phyloP scores from a whole-genome alignment of 768 basidiomycete genomes.

The Rubroboletus satanas region DNA sequence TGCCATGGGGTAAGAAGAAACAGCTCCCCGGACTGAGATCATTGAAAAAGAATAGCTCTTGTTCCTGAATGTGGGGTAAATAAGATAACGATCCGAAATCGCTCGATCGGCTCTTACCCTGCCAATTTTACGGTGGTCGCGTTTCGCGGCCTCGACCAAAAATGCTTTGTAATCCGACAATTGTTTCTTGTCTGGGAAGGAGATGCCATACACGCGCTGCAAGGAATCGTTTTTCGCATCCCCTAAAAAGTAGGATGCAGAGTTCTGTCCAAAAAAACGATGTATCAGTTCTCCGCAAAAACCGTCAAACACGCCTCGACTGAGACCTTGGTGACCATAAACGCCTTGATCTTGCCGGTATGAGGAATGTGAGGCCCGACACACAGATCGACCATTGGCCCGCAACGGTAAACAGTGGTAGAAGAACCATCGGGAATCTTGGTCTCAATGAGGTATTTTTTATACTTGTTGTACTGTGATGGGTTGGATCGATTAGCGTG shows the following conservation, averaged over 20 bases:
- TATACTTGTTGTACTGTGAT: slow-evolving; percentile 97
- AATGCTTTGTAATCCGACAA: slow-evolving; percentile 92
- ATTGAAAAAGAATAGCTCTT: slow-evolving; percentile 99
- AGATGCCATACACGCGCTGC: slow-evolving; percentile 96
- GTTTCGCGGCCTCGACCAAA: slow-evolving; percentile 95
- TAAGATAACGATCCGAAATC: background rate
- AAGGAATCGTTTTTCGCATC: slow-evolving; percentile 90
- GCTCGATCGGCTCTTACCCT: slow-evolving; percentile 43
- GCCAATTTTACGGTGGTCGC: slow-evolving; percentile 95
- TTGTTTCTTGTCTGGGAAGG: slow-evolving; percentile 97
- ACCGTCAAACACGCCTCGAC: background rate
- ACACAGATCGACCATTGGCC: slow-evolving; percentile 97
- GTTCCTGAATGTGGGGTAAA: slow-evolving; percentile 51
- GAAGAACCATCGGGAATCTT: slow-evolving; percentile 96
- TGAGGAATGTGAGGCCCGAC: slow-evolving; percentile 97
- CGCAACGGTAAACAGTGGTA: slow-evolving; percentile 97
- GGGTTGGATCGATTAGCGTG: background rate
- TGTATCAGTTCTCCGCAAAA: background rate
- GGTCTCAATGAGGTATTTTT: slow-evolving; percentile 89
- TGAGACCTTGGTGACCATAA: slow-evolving; percentile 89
- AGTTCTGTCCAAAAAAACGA: slow-evolving; percentile 58
- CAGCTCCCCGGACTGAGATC: slow-evolving; percentile 92
- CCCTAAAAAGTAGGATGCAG: slow-evolving; percentile 96
- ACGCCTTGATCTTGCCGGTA: slow-evolving; percentile 95
- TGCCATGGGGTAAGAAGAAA: slow-evolving; percentile 97